Evolutionary conservation across 495 filamentous ascomycete genomes (phyloP), one percentile per base, ranked within the genome.

Genomic region (Opeltia flavorubescens): DNA sequence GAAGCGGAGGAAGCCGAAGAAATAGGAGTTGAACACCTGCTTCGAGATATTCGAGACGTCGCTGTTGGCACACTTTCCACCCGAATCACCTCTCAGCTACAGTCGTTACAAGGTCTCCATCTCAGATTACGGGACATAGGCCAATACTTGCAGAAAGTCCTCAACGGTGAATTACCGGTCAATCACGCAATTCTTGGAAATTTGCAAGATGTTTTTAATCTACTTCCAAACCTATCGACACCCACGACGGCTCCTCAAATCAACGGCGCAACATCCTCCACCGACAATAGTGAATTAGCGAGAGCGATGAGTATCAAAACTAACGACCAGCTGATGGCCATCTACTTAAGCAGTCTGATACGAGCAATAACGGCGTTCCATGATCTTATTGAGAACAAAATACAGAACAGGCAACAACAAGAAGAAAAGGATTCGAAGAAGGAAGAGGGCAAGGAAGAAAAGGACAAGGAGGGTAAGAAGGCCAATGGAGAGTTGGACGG

Each of bases 331-430:
- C 74, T 98, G 50, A 95, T 98, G 80, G 78, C 88, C 31, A 96
- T 98, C 60, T 98, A 98, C 62, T 71, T 98, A 48, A 89, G 84
- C 65, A 91, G 84, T 65, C 68, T 98, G 68, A 95, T 98, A 66
- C 78, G 91, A 33, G 93, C 93, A 26, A 96, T 98, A 57, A 96
- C 91, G 6, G 93, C 91, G 12, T 98, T 96, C 79, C 91, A 98
- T 62, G 91, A 98, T 64, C 68, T 98, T 52, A 98, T 98, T 56
- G 91, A 98, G 72, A 98, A 98, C 68, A 98, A 98, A 80, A 94
- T 96, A 50, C 91, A 96, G 70, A 98, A 98, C 68, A 70, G 89
- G 56, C 89, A 95, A 67, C 85, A 89, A 61, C 86, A 93, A 64
- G 91, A 95, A 59, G 91, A 98, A 62, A 87, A 84, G 64, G 87